Evolutionary conservation across 306 rosid species (phyloP).

Genomic region (Inga leiocalycina): DNA sequence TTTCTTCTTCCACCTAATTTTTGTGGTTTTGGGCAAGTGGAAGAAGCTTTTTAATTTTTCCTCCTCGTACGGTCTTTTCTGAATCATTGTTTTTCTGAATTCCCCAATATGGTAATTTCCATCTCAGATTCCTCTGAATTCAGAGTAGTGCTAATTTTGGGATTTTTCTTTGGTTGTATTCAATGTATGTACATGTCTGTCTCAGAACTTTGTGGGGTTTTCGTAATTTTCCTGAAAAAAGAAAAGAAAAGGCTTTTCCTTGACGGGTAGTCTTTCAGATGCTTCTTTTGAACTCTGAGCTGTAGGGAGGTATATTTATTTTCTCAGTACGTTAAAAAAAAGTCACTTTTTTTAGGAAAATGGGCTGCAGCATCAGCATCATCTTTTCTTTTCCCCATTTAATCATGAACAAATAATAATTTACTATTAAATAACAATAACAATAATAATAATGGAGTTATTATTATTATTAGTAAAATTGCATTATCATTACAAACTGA

Average conservation of each 20-base stretch:
- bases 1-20: constrained; percentile 31
- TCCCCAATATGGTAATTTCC: constrained; percentile 31
- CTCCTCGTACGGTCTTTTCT: constrained; percentile 28
- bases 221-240: constrained; percentile 48
- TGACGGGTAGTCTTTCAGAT: constrained; percentile 63
- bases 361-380: constrained; percentile 64
- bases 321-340: constrained; percentile 74
- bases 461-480: constrained; percentile 1
- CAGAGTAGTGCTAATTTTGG: constrained; percentile 28
- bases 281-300: constrained; percentile 84
- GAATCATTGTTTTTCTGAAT: constrained; percentile 33
- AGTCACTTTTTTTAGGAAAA: constrained; percentile 80
- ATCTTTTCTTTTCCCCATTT: constrained; percentile 48
- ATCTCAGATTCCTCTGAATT: constrained; percentile 36
- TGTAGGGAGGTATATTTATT: constrained; percentile 67
- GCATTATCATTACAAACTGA: constrained; percentile 43
- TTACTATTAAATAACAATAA: neutral
- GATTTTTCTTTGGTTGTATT: constrained; percentile 25
- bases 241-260: constrained; percentile 50
- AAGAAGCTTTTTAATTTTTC: constrained; percentile 40
- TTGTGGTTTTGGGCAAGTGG: constrained; percentile 33
- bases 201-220: constrained; percentile 31
- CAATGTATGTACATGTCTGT: constrained; percentile 4
- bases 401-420: constrained; percentile 38
- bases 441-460: constrained; percentile 9